Conservation (phyloP, 371 early-diverging fungal genomes). For the Mortierella sp. region DNA sequence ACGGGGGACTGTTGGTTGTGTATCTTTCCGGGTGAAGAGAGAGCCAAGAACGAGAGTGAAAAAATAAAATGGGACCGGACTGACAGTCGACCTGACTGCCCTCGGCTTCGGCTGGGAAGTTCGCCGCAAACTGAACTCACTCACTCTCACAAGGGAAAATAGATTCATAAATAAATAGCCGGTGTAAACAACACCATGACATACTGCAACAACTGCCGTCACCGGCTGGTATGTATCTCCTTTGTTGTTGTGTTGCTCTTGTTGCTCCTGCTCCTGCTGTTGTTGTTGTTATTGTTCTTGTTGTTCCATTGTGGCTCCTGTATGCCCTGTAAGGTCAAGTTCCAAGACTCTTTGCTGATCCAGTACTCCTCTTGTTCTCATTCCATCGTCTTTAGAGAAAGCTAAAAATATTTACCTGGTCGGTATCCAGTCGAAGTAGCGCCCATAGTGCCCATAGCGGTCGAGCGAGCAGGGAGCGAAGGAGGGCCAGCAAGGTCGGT, state of each 20-base stretch:
- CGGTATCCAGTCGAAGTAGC: constrained; percentile 43
- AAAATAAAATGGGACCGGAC: not conserved
- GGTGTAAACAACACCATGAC: not conserved
- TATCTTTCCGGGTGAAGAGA: not conserved
- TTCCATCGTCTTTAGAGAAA: not conserved
- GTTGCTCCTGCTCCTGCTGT: not conserved
- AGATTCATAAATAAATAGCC: not conserved
- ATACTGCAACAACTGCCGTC: not conserved
- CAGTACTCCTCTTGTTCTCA: not conserved
- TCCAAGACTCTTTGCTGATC: not conserved
- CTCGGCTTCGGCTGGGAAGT: not conserved
- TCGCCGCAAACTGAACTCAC: constrained; percentile 15
- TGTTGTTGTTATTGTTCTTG: not conserved
- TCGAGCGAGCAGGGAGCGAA: constrained; percentile 53
- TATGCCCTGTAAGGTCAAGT: not conserved
- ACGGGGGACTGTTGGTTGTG: constrained; percentile 17
- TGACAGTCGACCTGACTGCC: too few species aligned
- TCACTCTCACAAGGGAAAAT: not conserved
- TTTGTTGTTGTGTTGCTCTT: not conserved
- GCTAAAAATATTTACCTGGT: constrained; percentile 26
- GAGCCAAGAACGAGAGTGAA: not conserved
- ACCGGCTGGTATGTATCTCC: not conserved
- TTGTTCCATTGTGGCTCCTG: not conserved
- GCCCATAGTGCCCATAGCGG: constrained; percentile 41
- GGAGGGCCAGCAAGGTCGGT: constrained; percentile 40